Conservation (phyloP, 2,329 filamentous ascomycete genomes). For the Trichoderma koningii region DNA sequence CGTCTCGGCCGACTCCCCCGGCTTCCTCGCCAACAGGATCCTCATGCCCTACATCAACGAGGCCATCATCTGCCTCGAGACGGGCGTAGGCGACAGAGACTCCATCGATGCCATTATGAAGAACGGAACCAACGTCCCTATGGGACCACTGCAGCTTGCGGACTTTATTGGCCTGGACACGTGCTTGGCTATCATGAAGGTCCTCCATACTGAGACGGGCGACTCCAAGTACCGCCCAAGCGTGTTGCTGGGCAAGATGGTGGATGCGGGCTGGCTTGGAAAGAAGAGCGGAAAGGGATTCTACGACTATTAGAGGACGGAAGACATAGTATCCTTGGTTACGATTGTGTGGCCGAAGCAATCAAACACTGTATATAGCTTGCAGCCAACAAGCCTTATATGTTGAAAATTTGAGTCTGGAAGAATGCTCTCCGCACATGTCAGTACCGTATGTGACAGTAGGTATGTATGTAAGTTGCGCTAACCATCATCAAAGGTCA, state of each 20-base stretch:
- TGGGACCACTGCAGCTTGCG: constrained; percentile 90
- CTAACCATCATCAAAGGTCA: too few relatives aligned
- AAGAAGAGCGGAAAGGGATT: constrained; percentile 98
- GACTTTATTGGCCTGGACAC: constrained; percentile 98
- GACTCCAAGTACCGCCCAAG: constrained; percentile 95
- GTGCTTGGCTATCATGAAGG: constrained; percentile 95
- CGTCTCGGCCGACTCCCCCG: constrained; percentile 83
- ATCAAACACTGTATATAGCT: not conserved
- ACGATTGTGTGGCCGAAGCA: not conserved
- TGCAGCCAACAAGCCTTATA: not conserved
- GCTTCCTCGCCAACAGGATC: constrained; percentile 94
- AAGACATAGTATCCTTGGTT: not conserved
- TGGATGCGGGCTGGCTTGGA: constrained; percentile 94
- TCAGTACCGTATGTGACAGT: not conserved
- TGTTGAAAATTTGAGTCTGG: not conserved
- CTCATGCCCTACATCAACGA: constrained; percentile 99
- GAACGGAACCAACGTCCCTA: constrained; percentile 97
- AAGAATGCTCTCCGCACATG: not conserved
- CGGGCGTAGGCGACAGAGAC: constrained; percentile 82
- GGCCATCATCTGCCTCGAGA: constrained; percentile 93
- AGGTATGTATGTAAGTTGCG: too few relatives aligned
- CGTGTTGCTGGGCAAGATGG: constrained; percentile 88
- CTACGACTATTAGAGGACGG: constrained; percentile 71
- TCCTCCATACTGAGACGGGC: constrained; percentile 85
- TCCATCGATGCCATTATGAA: constrained; percentile 99